These are phyloP conservation scores for Talaromyces pinophilus DNA, from an alignment of 2,329 filamentous ascomycete genomes.

Conservation along the genomic window DNA sequence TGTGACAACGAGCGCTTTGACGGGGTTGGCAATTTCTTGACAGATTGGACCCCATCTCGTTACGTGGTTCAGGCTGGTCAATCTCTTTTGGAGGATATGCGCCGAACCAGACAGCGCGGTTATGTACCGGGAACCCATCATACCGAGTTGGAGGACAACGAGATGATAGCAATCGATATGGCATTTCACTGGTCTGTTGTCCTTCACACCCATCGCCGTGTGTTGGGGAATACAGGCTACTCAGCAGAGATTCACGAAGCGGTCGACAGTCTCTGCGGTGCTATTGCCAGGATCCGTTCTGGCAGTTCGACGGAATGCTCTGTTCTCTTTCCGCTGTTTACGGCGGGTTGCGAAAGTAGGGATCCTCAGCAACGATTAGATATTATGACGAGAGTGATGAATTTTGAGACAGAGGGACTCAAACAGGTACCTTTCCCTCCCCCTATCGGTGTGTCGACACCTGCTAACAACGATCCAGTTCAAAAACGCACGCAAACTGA, in stretches of 20 bases:
- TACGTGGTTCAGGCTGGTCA: slow-evolving; percentile 60
- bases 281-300: slow-evolving; percentile 62
- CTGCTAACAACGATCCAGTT: slow-evolving; percentile 31
- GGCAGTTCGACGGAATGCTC: slow-evolving; percentile 74
- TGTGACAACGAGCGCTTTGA: slow-evolving; percentile 68
- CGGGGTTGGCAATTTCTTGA: slow-evolving; percentile 51
- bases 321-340: slow-evolving; percentile 78
- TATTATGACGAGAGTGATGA: slow-evolving; percentile 66
- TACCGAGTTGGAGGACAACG: slow-evolving; percentile 41
- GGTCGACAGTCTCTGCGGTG: slow-evolving; percentile 63
- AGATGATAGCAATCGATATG: slow-evolving; percentile 68
- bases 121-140: slow-evolving; percentile 46
- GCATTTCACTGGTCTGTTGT: slow-evolving; percentile 78
- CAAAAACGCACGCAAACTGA: slow-evolving; percentile 42
- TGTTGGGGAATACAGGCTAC: slow-evolving; percentile 61
- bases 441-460: neutral
- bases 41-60: slow-evolving; percentile 60
- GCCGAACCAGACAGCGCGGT: slow-evolving; percentile 52
- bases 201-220: slow-evolving; percentile 72
- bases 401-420: slow-evolving; percentile 73
- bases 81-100: slow-evolving; percentile 62
- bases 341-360: slow-evolving; percentile 72
- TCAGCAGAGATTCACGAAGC: slow-evolving; percentile 64
- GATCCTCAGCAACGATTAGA: slow-evolving; percentile 58
- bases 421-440: slow-evolving; percentile 61